Conservation (phyloP, 1,284 basidiomycete genomes). For the Phenoliferia sp. region DNA sequence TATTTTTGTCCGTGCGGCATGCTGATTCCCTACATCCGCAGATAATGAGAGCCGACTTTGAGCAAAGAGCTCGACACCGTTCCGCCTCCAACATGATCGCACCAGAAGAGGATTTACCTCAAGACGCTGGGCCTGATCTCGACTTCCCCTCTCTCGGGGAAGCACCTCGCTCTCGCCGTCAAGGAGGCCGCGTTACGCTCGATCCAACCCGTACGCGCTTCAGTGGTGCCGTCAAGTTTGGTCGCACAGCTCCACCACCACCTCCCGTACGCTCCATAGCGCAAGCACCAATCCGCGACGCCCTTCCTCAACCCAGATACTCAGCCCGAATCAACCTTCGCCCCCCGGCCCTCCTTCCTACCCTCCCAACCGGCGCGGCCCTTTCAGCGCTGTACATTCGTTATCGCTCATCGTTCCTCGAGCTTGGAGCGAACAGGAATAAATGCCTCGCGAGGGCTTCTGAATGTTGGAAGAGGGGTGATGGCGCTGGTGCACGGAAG, state of each 20-base stretch:
- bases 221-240: slow-evolving; percentile 65
- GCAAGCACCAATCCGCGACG: slow-evolving; percentile 41
- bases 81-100: neutral
- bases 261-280: slow-evolving; percentile 2
- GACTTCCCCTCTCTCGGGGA: slow-evolving; percentile 81
- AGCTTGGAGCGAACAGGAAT: slow-evolving; percentile 87
- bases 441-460: slow-evolving; percentile 92
- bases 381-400: slow-evolving; percentile 78
- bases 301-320: slow-evolving; percentile 58
- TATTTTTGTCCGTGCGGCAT: neutral
- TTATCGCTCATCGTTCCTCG: slow-evolving; percentile 77
- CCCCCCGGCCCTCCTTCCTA: slow-evolving; percentile 77
- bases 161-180: slow-evolving; percentile 42
- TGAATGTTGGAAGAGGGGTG: slow-evolving; percentile 88
- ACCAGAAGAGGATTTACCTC: neutral
- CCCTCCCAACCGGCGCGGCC: slow-evolving; percentile 72
- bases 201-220: slow-evolving; percentile 82
- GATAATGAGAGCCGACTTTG: slow-evolving; percentile 34
- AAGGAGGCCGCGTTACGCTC: slow-evolving; percentile 45
- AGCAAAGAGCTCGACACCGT: slow-evolving; percentile 10
- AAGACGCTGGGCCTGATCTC: slow-evolving; percentile 29
- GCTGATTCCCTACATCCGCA: neutral
- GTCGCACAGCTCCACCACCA: slow-evolving; percentile 9
- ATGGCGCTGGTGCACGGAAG: slow-evolving; percentile 88
- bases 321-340: slow-evolving; percentile 78